phyloP scores from a whole-genome alignment of 2,329 filamentous ascomycete genomes.

The Xylaria polymorpha region DNA sequence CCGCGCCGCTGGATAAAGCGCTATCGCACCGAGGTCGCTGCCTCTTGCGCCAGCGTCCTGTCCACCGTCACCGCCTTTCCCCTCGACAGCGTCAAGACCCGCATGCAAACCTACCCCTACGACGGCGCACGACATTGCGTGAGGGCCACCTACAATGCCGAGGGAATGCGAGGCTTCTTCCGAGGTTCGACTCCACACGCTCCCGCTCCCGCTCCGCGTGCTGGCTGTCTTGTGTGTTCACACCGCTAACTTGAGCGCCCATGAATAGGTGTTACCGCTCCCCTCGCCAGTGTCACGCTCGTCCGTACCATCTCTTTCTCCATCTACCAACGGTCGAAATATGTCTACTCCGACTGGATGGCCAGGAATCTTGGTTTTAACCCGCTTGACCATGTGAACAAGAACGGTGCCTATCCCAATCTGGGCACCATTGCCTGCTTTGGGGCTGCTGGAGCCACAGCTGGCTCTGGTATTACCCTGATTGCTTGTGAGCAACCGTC shows the following conservation, averaged over 20 bases:
- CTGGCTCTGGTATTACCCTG: slow-evolving; percentile 81
- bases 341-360: slow-evolving; percentile 77
- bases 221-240: background rate
- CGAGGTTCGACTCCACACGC: slow-evolving; percentile 66
- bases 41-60: slow-evolving; percentile 79
- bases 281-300: slow-evolving; percentile 81
- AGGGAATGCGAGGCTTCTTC: slow-evolving; percentile 82
- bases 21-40: slow-evolving; percentile 84
- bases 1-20: slow-evolving; percentile 71
- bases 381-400: slow-evolving; percentile 78
- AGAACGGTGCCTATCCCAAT: slow-evolving; percentile 75
- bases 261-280: slow-evolving; percentile 75
- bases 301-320: slow-evolving; percentile 83
- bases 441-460: slow-evolving; percentile 80
- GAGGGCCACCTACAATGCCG: slow-evolving; percentile 77
- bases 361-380: slow-evolving; percentile 74
- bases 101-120: slow-evolving; percentile 89
- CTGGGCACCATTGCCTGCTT: slow-evolving; percentile 80
- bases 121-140: slow-evolving; percentile 79
- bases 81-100: slow-evolving; percentile 88
- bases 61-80: slow-evolving; percentile 86
- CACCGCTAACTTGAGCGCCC: slow-evolving; percentile 29
- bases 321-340: slow-evolving; percentile 82
- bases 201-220: background rate
- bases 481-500: slow-evolving; percentile 72